phyloP scores from a whole-genome alignment of 495 filamentous ascomycete species.

The Hypoxylon fuscum region DNA sequence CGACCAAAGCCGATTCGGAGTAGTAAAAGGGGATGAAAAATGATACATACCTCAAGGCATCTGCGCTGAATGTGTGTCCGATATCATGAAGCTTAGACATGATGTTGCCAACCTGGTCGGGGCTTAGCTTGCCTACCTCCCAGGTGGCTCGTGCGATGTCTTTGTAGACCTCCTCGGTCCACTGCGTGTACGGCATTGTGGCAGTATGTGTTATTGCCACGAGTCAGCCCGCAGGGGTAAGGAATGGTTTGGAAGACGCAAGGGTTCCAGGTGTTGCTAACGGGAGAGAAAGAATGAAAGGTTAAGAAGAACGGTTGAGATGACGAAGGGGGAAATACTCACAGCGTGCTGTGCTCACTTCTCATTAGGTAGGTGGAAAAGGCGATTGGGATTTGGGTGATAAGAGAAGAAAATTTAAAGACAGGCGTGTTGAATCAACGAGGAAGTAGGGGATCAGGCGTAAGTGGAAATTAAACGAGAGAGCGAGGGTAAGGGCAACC shows the following conservation, averaged over 20 bases:
- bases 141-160: slow-evolving; percentile 3
- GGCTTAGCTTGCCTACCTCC: background rate
- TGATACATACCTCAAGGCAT: slow-evolving; percentile 15
- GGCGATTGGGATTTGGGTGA: no score
- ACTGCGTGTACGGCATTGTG: background rate
- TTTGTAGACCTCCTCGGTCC: background rate
- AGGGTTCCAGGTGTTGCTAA: no score
- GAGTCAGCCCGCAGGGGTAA: background rate
- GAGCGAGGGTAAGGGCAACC: no score
- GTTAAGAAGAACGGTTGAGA: no score
- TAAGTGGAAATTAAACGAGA: no score
- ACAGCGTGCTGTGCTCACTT: no score
- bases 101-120: slow-evolving; percentile 2
- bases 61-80: background rate
- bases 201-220: background rate
- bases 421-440: no score
- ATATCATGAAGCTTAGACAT: background rate
- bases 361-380: no score
- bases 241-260: background rate
- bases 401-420: no score
- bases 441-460: no score
- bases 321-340: no score
- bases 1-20: background rate
- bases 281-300: background rate
- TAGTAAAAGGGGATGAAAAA: slow-evolving; percentile 1